phyloP scores from a whole-genome alignment of 2,329 filamentous ascomycete species.

The Didymella pomorum region DNA sequence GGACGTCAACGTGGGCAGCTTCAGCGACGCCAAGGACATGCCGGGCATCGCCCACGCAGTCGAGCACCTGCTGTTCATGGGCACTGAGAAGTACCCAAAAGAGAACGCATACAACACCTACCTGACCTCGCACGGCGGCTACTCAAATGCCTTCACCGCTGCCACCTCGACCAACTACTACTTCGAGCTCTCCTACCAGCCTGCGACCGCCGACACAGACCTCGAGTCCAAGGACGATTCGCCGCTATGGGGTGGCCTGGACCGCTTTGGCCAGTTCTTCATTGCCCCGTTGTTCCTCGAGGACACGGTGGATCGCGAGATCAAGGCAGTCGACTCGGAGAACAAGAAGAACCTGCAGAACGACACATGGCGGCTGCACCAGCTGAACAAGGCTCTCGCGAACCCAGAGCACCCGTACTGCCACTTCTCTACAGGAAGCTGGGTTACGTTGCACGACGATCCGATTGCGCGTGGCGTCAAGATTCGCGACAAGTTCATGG shows the following conservation, averaged over 20 bases:
- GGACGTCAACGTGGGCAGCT: conserved; percentile 95
- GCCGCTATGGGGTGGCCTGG: conserved; percentile 82
- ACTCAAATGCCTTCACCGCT: conserved; percentile 94
- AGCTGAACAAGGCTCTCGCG: conserved; percentile 86
- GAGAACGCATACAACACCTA: conserved; percentile 90
- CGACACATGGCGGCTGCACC: conserved; percentile 85
- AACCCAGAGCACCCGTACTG: conserved; percentile 88
- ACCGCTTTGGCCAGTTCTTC: conserved; percentile 95
- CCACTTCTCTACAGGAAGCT: conserved; percentile 90
- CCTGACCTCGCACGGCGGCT: conserved; percentile 85
- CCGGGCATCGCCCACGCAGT: conserved; percentile 95
- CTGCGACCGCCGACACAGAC: conserved; percentile 47
- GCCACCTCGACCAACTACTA: conserved; percentile 96
- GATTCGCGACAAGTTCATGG: conserved; percentile 89
- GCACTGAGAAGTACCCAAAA: conserved; percentile 90
- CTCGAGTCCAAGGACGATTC: conserved; percentile 54
- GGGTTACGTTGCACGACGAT: conserved; percentile 82
- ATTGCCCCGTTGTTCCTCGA: conserved; percentile 85
- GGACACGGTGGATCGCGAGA: conserved; percentile 84
- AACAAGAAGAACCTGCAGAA: conserved; percentile 98
- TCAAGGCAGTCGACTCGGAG: conserved; percentile 90
- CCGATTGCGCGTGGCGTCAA: conserved; percentile 82
- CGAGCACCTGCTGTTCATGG: conserved; percentile 98
- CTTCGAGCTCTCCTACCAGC: conserved; percentile 88
- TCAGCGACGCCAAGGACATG: conserved; percentile 89